These are phyloP conservation scores for Gentiana dahurica DNA, from an alignment of 257 asterid species.

Conservation along the genomic window DNA sequence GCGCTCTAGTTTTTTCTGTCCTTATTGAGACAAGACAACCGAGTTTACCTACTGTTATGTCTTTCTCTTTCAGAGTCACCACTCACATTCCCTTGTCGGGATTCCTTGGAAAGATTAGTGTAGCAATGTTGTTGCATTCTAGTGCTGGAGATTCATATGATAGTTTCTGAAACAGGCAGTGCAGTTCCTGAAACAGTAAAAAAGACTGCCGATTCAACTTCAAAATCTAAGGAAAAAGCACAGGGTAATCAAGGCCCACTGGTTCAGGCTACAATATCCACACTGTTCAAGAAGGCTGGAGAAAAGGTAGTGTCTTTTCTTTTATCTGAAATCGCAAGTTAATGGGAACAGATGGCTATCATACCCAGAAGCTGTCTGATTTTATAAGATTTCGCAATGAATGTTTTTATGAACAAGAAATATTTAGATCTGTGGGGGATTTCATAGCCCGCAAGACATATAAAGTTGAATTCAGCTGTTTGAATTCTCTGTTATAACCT, in stretches of 20 bases:
- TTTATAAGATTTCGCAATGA: not conserved
- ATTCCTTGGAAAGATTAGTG: too few relatives aligned
- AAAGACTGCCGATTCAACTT: conserved; percentile 22
- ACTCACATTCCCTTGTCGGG: too few relatives aligned
- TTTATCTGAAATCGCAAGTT: conserved; percentile 7
- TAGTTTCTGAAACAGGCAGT: conserved; percentile 24
- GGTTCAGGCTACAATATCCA: conserved; percentile 66
- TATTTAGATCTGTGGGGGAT: not conserved
- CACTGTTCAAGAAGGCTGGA: conserved; percentile 73
- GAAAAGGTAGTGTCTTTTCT: conserved; percentile 42
- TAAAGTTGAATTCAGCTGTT: too few relatives aligned
- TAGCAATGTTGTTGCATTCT: conserved; percentile 7
- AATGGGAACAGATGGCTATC: too few relatives aligned
- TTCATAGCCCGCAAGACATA: too few relatives aligned
- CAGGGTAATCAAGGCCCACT: conserved; percentile 32
- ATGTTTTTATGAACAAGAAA: not conserved
- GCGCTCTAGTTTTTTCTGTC: too few relatives aligned
- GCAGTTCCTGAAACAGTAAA: conserved; percentile 25
- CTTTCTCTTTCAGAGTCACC: too few relatives aligned
- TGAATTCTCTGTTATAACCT: too few relatives aligned
- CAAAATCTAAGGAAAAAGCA: conserved; percentile 28
- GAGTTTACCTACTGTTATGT: too few relatives aligned
- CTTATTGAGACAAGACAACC: too few relatives aligned
- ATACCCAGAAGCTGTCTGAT: too few relatives aligned
- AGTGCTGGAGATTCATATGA: conserved; percentile 27